A percentile compares a stretch with the other conserved stretches of the same genome.
phyloP scores from a whole-genome alignment of 441 rosid genomes.

The Euphorbia schlechtendalii region DNA sequence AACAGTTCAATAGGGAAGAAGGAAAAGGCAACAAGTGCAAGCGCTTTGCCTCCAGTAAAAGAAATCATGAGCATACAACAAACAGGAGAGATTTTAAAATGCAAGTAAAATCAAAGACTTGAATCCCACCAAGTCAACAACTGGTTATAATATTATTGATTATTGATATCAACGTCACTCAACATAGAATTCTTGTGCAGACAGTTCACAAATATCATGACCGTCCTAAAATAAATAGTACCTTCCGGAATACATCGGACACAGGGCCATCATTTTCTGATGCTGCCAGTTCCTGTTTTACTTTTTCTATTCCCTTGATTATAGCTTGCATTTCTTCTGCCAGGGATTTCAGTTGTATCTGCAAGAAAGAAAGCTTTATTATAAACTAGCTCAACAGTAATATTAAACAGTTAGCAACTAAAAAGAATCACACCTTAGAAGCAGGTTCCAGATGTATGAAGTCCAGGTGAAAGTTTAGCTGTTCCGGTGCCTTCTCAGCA shows the following conservation, averaged over 20 bases:
- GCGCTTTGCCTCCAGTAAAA: no score
- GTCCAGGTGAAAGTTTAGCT: constrained; percentile 76
- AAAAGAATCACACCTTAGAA: constrained; percentile 54
- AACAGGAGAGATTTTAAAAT: neutral
- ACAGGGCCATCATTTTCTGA: constrained; percentile 95
- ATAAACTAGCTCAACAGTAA: constrained; percentile 13
- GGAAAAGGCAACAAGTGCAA: neutral
- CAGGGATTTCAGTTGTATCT: constrained; percentile 93
- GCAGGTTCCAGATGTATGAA: constrained; percentile 80
- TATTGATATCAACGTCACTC: no score
- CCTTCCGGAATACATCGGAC: constrained; percentile 87
- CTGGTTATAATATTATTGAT: neutral
- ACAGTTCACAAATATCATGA: neutral
- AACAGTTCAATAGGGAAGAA: no score
- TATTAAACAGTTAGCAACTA: constrained; percentile 1
- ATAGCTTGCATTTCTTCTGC: constrained; percentile 99
- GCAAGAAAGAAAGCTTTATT: constrained; percentile 23
- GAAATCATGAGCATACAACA: neutral
- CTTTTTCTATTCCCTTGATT: constrained; percentile 89
- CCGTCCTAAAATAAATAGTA: constrained; percentile 23
- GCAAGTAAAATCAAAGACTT: neutral
- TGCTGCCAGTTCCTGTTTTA: constrained; percentile 76
- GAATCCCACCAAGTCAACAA: neutral
- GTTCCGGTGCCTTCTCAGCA: constrained; percentile 63
- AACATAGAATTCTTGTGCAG: neutral